These are phyloP conservation scores for Rhodotorula sp. DNA, from an alignment of 1,284 basidiomycete genomes.

Conservation along the genomic window DNA sequence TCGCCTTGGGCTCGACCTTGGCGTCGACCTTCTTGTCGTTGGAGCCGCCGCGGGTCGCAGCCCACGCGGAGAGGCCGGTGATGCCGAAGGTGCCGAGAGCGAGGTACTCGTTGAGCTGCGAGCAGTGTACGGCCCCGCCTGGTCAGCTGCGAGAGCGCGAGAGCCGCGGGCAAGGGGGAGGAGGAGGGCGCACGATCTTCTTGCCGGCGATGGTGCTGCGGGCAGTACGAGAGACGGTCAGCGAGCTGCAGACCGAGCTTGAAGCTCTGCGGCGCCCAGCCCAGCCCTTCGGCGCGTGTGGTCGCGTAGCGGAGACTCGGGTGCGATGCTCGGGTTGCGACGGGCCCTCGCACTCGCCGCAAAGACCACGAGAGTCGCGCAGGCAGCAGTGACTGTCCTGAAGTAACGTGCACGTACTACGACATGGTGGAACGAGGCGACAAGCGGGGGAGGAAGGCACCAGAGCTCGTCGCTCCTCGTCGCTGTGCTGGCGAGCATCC, in stretches of 20 bases:
- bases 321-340: background rate
- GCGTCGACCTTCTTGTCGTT: constrained; percentile 14
- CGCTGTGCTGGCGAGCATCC: background rate
- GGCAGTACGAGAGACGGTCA: too few species aligned
- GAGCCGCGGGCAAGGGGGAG: background rate
- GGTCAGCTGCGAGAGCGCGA: background rate
- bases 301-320: background rate
- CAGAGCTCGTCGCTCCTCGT: background rate
- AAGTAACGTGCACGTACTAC: background rate
- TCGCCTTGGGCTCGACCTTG: constrained; percentile 13
- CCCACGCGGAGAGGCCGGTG: constrained; percentile 29
- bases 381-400: too few species aligned
- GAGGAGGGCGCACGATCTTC: constrained; percentile 33
- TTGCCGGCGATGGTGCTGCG: constrained; percentile 39
- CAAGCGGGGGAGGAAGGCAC: background rate
- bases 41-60: constrained; percentile 29
- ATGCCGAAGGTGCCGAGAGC: constrained; percentile 36
- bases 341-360: background rate
- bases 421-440: background rate
- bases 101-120: constrained; percentile 24
- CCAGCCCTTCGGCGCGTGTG: too few species aligned
- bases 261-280: too few species aligned
- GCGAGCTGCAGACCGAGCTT: too few species aligned
- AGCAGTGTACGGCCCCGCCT: too few species aligned
- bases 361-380: background rate